Conservation (phyloP, 2,329 filamentous ascomycete genomes). For the Colletotrichum godetiae region DNA sequence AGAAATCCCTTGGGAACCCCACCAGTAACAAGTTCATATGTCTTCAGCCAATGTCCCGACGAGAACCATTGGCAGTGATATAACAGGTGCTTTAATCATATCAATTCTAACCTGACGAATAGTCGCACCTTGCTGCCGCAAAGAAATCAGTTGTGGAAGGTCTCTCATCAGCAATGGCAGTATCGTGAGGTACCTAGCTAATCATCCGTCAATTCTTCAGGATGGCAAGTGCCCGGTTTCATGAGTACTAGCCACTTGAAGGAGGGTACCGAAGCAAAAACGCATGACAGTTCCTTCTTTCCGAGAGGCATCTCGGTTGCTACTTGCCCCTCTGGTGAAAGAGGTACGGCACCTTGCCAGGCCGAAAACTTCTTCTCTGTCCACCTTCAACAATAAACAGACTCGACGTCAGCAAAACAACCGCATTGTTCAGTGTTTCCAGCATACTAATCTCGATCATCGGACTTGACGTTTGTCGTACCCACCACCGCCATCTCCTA, state of each 20-base stretch:
- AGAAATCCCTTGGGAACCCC: conserved; percentile 28
- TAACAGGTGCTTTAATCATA: neutral
- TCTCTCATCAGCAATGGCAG: neutral
- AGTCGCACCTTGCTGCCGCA: neutral
- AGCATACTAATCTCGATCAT: neutral
- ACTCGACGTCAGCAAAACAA: neutral
- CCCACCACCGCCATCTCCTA: neutral
- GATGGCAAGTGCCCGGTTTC: neutral
- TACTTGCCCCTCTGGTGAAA: neutral
- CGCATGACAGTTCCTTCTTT: neutral
- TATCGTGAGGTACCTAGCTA: neutral
- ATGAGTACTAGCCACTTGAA: neutral
- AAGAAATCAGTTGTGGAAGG: neutral
- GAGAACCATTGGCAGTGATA: neutral
- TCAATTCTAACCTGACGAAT: neutral
- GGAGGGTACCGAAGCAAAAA: no score
- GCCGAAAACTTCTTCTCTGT: neutral
- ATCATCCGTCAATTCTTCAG: neutral
- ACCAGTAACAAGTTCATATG: conserved; percentile 28
- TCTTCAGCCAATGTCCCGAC: neutral
- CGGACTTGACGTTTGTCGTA: neutral
- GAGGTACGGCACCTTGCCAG: neutral
- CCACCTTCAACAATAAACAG: neutral
- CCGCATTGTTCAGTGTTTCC: neutral
- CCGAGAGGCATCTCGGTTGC: neutral